Base-by-base conservation (phyloP, 805 yeast genomes). In the Tetrapisispora nanseiensis region DNA sequence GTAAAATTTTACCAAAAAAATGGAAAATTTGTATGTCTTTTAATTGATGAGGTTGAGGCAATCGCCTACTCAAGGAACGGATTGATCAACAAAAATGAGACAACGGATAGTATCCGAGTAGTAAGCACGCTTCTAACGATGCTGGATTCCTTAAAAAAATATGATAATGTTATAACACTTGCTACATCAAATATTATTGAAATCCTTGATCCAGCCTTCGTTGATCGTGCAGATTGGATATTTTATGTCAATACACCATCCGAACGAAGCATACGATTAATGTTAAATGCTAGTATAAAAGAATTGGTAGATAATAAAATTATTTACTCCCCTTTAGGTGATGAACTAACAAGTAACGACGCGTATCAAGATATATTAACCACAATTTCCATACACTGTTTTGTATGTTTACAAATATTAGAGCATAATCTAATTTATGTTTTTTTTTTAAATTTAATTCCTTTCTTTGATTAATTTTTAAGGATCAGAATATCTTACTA, bases 1-100 rank as follows among this genome's bases (percentile, higher is more conserved):
- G 40, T 63, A 16, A 42, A 45, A 34, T 39, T 40, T 5, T 45
- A 44, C 12, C 36, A 44, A 16, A 38, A 52, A 10, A 37, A 48
- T 15, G 45, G 45, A 4, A 41, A 49, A 12, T 55, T 61, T 43
- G 52, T 69, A 3, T 59, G 68, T 35, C 45, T 70, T 13, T 45
- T 70, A n/a, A 65, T 71, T 37, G 75, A 71, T 48, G 76, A 71
- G 44, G 63, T 70, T 11, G 75, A 71, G 49, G 65, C 74, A 0
- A 54, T 71, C 26, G 72, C 72, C 1, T 56, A 64, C 29, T 66
- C 72, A 15, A 57, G 76, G 50, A 39, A 51, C 8, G 57, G 59
- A 15, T 46, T 66, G 4, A 44, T 63, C 30, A 51, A 49, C 7
- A 66, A 65, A 35, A 63, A 65, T 42, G 74, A 69, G 46, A 61